Evolutionary conservation across 2,329 filamentous ascomycete species (phyloP).

Genomic region (Fusarium bulbicola): DNA sequence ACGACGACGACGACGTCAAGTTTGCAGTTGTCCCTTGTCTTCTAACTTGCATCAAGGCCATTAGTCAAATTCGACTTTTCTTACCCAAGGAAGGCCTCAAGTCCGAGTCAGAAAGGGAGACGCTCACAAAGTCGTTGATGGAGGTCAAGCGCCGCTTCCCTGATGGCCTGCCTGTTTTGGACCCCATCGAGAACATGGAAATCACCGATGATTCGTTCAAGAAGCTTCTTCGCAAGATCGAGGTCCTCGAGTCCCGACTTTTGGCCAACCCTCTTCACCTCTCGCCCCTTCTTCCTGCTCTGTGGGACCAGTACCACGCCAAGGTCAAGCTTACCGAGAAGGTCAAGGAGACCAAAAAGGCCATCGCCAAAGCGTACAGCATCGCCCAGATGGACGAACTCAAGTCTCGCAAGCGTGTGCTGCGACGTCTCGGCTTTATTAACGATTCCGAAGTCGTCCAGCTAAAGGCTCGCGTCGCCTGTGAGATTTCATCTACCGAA

Average conservation of each 20-base stretch:
- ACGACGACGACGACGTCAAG: slow-evolving; percentile 46
- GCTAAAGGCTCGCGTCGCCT: slow-evolving; percentile 95
- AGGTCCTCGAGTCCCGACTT: slow-evolving; percentile 91
- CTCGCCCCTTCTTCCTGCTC: slow-evolving; percentile 81
- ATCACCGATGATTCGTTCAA: slow-evolving; percentile 95
- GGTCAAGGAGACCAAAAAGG: slow-evolving; percentile 89
- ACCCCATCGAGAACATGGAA: slow-evolving; percentile 95
- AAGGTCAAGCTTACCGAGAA: slow-evolving; percentile 81
- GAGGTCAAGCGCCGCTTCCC: slow-evolving; percentile 91
- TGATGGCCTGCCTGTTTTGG: slow-evolving; percentile 87
- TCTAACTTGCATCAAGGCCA: slow-evolving; percentile 83
- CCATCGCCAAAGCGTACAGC: slow-evolving; percentile 84
- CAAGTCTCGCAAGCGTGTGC: slow-evolving; percentile 93
- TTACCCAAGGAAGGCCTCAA: slow-evolving; percentile 78
- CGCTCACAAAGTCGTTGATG: slow-evolving; percentile 74
- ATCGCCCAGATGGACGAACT: slow-evolving; percentile 95
- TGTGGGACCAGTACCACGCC: slow-evolving; percentile 86
- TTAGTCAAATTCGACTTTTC: slow-evolving; percentile 85
- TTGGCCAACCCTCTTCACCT: slow-evolving; percentile 91
- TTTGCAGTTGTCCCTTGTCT: slow-evolving; percentile 75
- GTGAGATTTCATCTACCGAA: slow-evolving; percentile 90
- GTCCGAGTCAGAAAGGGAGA: slow-evolving; percentile 69
- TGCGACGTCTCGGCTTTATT: slow-evolving; percentile 93
- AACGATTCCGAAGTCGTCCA: slow-evolving; percentile 96
- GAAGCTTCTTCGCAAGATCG: slow-evolving; percentile 92